Evolutionary conservation across 2,329 filamentous ascomycete genomes (phyloP).

Genomic region (Cladophialophora immunda): DNA sequence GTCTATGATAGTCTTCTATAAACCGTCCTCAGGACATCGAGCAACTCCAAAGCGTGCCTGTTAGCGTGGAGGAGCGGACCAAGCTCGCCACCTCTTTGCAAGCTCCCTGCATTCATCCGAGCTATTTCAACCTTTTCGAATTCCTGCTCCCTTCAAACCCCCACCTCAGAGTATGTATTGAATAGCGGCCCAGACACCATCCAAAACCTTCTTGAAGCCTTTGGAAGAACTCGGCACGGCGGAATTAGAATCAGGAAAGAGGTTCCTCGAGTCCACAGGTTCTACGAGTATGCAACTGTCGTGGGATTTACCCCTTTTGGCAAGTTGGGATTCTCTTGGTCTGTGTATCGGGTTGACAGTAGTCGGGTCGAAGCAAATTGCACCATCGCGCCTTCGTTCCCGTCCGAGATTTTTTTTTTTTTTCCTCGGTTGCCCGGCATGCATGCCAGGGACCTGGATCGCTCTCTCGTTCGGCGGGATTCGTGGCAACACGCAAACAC

Average conservation of each 20-base stretch:
- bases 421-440: neutral
- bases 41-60: too few species aligned
- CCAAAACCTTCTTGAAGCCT: too few species aligned
- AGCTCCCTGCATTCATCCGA: too few species aligned
- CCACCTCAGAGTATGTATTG: too few species aligned
- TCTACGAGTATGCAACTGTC: neutral
- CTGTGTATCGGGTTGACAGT: neutral
- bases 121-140: too few species aligned
- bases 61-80: too few species aligned
- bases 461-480: neutral
- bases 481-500: neutral
- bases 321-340: neutral
- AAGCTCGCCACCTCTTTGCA: too few species aligned
- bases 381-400: neutral
- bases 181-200: too few species aligned
- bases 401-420: neutral
- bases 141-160: too few species aligned
- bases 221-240: neutral
- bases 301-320: constrained; percentile 7
- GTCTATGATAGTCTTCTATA: neutral
- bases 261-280: neutral
- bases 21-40: too few species aligned
- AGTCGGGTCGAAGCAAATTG: neutral
- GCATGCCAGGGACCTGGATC: too few species aligned
- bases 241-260: neutral